Conservation (phyloP, 768 basidiomycete species). For the Kwoniella sp. region DNA sequence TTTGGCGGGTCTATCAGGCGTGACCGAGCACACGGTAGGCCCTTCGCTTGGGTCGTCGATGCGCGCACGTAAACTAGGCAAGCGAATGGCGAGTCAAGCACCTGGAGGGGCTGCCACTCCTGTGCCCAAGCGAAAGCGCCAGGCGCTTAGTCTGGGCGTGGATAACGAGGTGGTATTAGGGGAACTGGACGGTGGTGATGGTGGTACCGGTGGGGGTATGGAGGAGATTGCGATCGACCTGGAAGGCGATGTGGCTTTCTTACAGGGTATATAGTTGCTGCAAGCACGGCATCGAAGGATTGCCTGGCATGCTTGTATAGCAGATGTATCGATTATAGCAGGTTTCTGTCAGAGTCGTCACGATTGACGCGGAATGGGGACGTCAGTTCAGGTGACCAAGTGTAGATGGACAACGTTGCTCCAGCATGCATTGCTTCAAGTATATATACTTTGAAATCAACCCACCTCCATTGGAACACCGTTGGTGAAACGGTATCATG, state of each 20-base stretch:
- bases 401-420: too few relatives aligned
- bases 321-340: too few relatives aligned
- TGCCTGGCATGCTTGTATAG: too few relatives aligned
- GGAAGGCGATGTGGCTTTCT: conserved; percentile 19
- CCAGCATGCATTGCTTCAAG: too few relatives aligned
- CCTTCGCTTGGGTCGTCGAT: conserved; percentile 20
- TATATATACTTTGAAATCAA: background rate
- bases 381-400: too few relatives aligned
- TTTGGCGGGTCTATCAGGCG: background rate
- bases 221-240: conserved; percentile 13
- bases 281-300: too few relatives aligned
- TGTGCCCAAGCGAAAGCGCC: conserved; percentile 20
- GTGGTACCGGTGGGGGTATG: background rate
- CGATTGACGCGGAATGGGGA: too few relatives aligned
- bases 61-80: conserved; percentile 30
- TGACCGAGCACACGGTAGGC: background rate
- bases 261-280: conserved; percentile 17
- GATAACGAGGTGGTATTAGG: background rate
- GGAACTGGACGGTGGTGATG: background rate
- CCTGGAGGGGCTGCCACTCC: conserved; percentile 37
- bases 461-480: conserved; percentile 2
- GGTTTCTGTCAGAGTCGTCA: too few relatives aligned
- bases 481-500: conserved; percentile 24
- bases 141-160: background rate
- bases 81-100: conserved; percentile 17